Conservation (phyloP, 257 asterid genomes). For the Nicotiana benthamiana region DNA sequence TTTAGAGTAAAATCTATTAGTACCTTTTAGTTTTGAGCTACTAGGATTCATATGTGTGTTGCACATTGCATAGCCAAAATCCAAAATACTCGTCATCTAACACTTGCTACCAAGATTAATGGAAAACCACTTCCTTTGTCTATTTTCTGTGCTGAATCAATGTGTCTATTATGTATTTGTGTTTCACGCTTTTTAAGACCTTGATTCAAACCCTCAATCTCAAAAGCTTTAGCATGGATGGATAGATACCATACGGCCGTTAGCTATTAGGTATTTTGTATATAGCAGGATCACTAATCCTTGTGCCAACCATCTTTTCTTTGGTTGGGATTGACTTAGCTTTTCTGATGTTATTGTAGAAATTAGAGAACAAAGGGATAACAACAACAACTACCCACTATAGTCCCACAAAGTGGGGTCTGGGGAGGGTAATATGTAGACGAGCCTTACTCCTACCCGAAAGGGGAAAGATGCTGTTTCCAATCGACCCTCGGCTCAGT, state of each 20-base stretch:
- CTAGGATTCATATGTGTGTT: not conserved
- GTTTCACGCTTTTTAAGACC: not conserved
- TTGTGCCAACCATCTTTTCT: not conserved
- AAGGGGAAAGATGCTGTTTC: no score
- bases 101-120: not conserved
- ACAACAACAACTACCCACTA: no score
- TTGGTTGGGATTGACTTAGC: not conserved
- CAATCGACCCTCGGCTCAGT: no score
- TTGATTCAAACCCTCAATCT: not conserved
- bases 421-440: no score
- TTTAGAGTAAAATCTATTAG: not conserved
- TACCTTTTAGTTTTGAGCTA: not conserved
- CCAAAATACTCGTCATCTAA: not conserved
- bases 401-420: no score
- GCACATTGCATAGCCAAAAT: not conserved
- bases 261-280: not conserved
- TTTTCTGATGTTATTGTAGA: no score
- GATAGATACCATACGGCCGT: not conserved
- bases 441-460: no score
- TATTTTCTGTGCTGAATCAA: not conserved
- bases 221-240: not conserved
- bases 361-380: no score
- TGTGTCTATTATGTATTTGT: not conserved
- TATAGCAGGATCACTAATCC: not conserved
- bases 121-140: not conserved